These are phyloP conservation scores for Agrocybe pediades DNA, from an alignment of 768 basidiomycete genomes.

Conservation along the genomic window DNA sequence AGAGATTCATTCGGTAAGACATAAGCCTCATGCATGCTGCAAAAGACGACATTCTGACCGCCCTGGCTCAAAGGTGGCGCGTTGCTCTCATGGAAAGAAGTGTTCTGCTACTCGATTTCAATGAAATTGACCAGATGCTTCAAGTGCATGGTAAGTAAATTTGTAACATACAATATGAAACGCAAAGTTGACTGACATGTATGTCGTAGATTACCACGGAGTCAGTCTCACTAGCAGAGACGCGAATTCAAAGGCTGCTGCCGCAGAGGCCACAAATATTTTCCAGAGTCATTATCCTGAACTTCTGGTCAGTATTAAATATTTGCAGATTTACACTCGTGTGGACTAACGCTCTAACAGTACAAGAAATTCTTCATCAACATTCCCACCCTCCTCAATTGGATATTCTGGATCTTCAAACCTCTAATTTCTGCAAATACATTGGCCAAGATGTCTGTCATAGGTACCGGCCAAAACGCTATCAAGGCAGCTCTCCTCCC, in stretches of 20 bases:
- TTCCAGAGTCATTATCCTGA: constrained; percentile 83
- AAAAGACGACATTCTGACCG: not conserved
- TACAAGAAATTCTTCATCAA: constrained; percentile 81
- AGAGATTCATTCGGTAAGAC: constrained; percentile 69
- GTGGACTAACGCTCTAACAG: constrained; percentile 29
- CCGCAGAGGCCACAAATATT: constrained; percentile 70
- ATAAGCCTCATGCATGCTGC: not conserved
- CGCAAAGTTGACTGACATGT: not conserved
- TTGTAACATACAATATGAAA: not conserved
- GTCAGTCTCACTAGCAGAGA: constrained; percentile 66
- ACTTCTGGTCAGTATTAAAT: constrained; percentile 53
- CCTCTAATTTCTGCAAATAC: constrained; percentile 71
- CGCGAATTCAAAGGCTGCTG: constrained; percentile 76
- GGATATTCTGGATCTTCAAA: constrained; percentile 87
- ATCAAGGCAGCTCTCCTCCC: constrained; percentile 64
- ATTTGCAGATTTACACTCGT: constrained; percentile 2
- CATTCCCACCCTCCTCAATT: constrained; percentile 73
- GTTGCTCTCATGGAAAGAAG: constrained; percentile 76
- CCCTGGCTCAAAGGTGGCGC: constrained; percentile 74
- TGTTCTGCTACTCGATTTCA: constrained; percentile 67
- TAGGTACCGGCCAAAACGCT: constrained; percentile 61
- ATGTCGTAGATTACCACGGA: constrained; percentile 72
- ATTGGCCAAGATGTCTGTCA: constrained; percentile 80
- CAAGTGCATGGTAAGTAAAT: constrained; percentile 64
- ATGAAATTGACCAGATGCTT: constrained; percentile 68